Percentiles rank a stretch among this genome's conserved stretches.
Evolutionary conservation across 352 stramenopile genomes (phyloP).

Genomic region (Phytopythium boreale): DNA sequence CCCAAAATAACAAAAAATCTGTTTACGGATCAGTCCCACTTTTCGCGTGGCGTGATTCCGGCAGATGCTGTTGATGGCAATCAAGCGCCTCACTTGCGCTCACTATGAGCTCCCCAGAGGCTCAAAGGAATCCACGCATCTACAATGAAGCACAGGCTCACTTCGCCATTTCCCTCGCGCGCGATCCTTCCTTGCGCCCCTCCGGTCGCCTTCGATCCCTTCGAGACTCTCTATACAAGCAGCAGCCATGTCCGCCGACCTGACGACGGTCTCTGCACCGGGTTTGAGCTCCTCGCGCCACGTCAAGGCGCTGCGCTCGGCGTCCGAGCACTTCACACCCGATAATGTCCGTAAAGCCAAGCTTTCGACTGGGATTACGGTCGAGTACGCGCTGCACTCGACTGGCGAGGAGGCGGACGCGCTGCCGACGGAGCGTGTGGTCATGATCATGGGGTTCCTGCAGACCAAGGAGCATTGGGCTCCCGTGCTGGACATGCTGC

Average conservation of each 20-base stretch:
- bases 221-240: background rate
- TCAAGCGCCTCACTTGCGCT: background rate
- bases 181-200: background rate
- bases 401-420: slow-evolving; percentile 4
- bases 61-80: background rate
- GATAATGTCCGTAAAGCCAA: slow-evolving; percentile 17
- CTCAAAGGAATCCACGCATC: background rate
- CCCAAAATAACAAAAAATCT: background rate
- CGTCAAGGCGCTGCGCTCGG: slow-evolving; percentile 28
- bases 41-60: background rate
- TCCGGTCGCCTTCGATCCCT: background rate
- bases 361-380: slow-evolving; percentile 22
- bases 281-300: slow-evolving; percentile 29
- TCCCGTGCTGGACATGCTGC: slow-evolving; percentile 28
- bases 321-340: slow-evolving; percentile 25
- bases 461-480: slow-evolving; percentile 44
- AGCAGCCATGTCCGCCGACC: background rate
- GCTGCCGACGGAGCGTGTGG: slow-evolving; percentile 28
- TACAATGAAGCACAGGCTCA: background rate
- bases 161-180: background rate
- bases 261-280: slow-evolving; percentile 12
- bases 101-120: too few relatives aligned
- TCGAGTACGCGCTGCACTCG: slow-evolving; percentile 27
- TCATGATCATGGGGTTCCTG: slow-evolving; percentile 42
- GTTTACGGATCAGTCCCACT: background rate